Evolutionary conservation across 257 asterid genomes (phyloP), one percentile per base, ranked within the genome.

Genomic region (Penstemon davidsonii): DNA sequence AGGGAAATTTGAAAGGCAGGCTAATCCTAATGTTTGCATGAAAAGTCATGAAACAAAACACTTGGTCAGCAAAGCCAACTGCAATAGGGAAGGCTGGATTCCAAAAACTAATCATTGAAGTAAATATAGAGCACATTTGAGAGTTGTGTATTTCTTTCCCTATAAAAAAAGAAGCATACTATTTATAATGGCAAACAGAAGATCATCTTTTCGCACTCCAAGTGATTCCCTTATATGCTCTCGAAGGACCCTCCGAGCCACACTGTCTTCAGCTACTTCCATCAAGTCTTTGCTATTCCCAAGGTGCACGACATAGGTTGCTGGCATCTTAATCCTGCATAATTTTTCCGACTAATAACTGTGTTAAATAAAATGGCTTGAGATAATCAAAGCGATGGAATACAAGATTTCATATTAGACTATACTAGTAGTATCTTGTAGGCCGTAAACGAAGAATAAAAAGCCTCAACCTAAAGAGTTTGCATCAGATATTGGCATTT

Each of bases 241-340:
- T 39, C 85, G 85, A 25, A 93, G 88, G 65, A 90, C 86, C 73
- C 87, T 87, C 85, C 86, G 85, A 40, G 97, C 95, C 55, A 85
- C 90, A 69, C 51, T 74, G 74, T 88, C 88, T 75, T 88, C 95
- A 38, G 98, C 99, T 62, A 86, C 83, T 74, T 85, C 96, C 96
- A 85, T 90, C 79, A 93, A 79, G 64, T 87, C 97, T 68, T 85
- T 87, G 88, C 96, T 93, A 78, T 93, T 93, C 50, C 99, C 99
- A 76, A 93, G 99, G 82, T 90, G 97, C 69, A 93, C 99, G 39
- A 88, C 97, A 84, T 86, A 89, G 60, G 96, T 93, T 45, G 79
- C 76, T 18, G 99, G 99, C 99, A 93, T 93, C 87, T 85, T 81
- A 73, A 93, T 93, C 84, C 99, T 93, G 83, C 78, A 73, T 51